These are phyloP conservation scores for Fomes fomentarius DNA, from an alignment of 1,284 basidiomycete genomes.

Conservation along the genomic window DNA sequence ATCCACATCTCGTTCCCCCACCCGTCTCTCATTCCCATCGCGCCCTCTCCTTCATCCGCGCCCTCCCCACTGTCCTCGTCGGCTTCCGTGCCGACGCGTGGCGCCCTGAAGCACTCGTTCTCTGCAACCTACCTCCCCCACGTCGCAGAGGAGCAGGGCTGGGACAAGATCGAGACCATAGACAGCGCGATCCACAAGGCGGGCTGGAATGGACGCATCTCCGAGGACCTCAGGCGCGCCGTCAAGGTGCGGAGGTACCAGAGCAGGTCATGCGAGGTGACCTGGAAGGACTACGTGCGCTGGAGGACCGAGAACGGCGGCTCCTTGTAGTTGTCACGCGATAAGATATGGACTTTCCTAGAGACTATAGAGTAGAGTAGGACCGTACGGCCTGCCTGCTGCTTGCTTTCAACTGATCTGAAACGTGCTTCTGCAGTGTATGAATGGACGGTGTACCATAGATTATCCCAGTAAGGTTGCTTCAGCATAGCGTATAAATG, in stretches of 20 bases:
- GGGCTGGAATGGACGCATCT: conserved; percentile 84
- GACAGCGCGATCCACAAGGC: conserved; percentile 93
- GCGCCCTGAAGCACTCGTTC: conserved; percentile 62
- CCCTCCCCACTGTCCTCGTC: conserved; percentile 74
- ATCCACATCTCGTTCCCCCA: conserved; percentile 89
- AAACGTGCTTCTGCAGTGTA: background rate
- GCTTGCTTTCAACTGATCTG: background rate
- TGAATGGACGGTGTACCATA: conserved; percentile 11
- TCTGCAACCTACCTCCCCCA: conserved; percentile 96
- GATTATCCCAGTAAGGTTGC: conserved; percentile 4
- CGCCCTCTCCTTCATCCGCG: conserved; percentile 56
- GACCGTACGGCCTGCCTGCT: background rate
- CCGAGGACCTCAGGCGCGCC: conserved; percentile 79
- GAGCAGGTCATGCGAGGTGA: conserved; percentile 72
- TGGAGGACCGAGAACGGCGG: conserved; percentile 65
- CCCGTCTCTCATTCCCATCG: conserved; percentile 58
- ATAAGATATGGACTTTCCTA: background rate
- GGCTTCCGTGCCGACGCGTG: conserved; percentile 52
- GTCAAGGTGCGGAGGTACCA: conserved; percentile 86
- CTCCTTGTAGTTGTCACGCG: conserved; percentile 21
- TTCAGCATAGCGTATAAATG: conserved; percentile 5
- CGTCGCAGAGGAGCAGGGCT: conserved; percentile 90
- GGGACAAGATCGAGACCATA: conserved; percentile 88
- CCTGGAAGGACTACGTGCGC: conserved; percentile 77
- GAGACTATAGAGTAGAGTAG: background rate